Evolutionary conservation across 306 rosid species (phyloP), one percentile per base, ranked within the genome.

Genomic region (Prinsepia uniflora): DNA sequence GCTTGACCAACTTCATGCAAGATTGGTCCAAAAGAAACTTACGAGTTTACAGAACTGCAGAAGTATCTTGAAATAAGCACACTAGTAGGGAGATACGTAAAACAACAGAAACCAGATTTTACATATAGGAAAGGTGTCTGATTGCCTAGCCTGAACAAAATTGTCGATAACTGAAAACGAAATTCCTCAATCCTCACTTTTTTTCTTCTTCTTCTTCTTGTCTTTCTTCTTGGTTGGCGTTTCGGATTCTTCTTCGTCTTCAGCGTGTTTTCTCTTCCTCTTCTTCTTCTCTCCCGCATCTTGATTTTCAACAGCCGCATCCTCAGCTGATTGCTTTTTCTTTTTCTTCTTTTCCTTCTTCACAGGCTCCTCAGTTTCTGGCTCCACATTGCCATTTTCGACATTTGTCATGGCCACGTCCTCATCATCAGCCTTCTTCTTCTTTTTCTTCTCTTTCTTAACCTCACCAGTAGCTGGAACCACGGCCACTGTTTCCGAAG

Each of bases 361-460:
- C 54, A 18, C 81, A 17, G 19, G 52, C 76, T 75, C 80, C 34
- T 73, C 82, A 2, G 8, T 69, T 15, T 81, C 84, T 40, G 72
- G 53, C 43, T 77, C 77, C 43, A 12, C 68, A 45, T n/a, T 73
- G 45, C 60, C 68, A 53, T 80, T 72, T 48, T 47, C 78, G 34
- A 75, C 75, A 54, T 52, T 76, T 40, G 72, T 67, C 55, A 15
- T 5, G 0, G 78, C 76, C 2, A 63, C 53, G 13, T 74, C 84
- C 63, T 42, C 83, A 0, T 79, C 86, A 17, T 72, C 80, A 18
- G 67, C 73, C 63, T 79, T 78, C 79, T 81, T 80, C 84, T 75
- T 85, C 76, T 89, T 81, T 50, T 84, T 82, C 76, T 89, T 87
- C 81, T 88, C 86, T 52, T 84, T 76, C 39, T 79, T 80, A 15